Conservation (phyloP, 164 flowering plant species). For the Saururus chinensis region DNA sequence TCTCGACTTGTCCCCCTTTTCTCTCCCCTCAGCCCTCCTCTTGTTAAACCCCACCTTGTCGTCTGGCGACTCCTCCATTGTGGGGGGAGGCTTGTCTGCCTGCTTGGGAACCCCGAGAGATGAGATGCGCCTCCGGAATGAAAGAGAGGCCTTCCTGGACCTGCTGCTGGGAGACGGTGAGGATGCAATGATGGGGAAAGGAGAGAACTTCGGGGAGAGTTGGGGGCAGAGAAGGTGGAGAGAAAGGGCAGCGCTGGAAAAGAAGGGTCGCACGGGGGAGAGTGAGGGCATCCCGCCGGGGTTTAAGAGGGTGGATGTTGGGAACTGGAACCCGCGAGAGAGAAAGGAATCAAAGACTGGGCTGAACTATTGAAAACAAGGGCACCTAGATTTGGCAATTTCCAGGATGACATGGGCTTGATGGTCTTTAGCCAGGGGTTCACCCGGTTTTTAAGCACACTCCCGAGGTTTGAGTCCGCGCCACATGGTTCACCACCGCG, state of each 20-base stretch:
- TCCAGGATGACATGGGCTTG: too few species aligned
- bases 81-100: conserved; percentile 18
- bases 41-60: conserved; percentile 40
- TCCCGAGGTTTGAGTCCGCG: too few species aligned
- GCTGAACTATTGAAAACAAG: too few species aligned
- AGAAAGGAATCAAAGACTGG: too few species aligned
- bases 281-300: not conserved
- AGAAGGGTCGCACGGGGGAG: not conserved
- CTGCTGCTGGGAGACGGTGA: not conserved
- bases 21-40: conserved; percentile 80
- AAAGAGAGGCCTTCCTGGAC: not conserved
- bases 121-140: conserved; percentile 18
- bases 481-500: too few species aligned
- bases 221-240: not conserved
- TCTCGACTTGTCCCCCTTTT: conserved; percentile 39
- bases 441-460: too few species aligned
- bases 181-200: not conserved
- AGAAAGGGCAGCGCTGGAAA: not conserved
- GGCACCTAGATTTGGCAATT: too few species aligned
- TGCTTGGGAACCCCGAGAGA: conserved; percentile 18
- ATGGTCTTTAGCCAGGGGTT: too few species aligned
- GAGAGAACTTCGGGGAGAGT: not conserved
- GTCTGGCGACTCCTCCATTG: conserved; percentile 15
- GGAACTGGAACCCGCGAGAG: too few species aligned
- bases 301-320: too few species aligned